Evolutionary conservation across 1,284 basidiomycete genomes (phyloP), one percentile per base, ranked within the genome.

Genomic region (Ceratobasidium sp.): DNA sequence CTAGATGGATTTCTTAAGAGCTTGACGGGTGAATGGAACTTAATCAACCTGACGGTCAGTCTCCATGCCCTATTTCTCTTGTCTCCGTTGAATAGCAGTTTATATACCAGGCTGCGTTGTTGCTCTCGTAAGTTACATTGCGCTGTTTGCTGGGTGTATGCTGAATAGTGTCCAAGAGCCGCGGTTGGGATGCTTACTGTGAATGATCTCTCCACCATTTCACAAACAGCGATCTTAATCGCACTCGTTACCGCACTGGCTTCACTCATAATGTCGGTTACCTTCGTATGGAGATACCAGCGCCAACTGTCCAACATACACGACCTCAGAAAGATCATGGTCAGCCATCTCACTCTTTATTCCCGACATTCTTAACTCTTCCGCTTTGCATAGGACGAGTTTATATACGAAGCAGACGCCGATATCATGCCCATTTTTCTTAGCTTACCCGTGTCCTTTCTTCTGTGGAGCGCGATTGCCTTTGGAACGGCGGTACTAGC

Each of bases 341-440:
- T 52, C 43, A 23, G 72, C 58, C 36, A 34, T 36, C 32, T 41
- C 46, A 5, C 36, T 16, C 23, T 30, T 52, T 18, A n/a, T 8
- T 16, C 3, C n/a, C 18, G 30, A 32, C 43, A 53, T n/a, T 45
- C 21, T 34, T 41, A 28, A 6, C 14, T 10, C 21, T 62, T 39
- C 14, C 6, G 18, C 6, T 30, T 45, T 45, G 43, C 18, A 18
- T 45, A 74, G 74, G 65, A 74, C 36, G 74, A 74, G 41, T 74
- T 74, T 41, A 74, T 74, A 23, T 74, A 72, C 53, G 48, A 70
- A 21, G 64, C 74, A n/a, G 64, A 72, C 26, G 45, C 62, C 43
- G 74, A 74, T n/a, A 59, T 74, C 18, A 67, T 74, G 34, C 48
- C 74, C 18, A 72, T 74, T 5, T 73, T 73, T 43, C 74, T 74